Evolutionary conservation across 2,329 filamentous ascomycete genomes (phyloP).

Genomic region (Akanthomyces lecanii): DNA sequence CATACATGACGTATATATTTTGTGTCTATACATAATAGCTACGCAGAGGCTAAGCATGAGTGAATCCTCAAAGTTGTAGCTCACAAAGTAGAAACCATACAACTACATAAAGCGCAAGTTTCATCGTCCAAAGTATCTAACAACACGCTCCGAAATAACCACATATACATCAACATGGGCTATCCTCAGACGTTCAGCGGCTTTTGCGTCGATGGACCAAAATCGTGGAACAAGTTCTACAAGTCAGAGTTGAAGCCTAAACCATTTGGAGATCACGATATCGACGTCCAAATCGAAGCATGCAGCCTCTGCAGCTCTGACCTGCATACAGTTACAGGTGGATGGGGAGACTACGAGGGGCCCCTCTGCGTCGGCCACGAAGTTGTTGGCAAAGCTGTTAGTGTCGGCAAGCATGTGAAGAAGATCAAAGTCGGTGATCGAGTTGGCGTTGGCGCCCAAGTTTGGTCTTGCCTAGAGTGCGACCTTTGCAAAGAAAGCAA

Average conservation of each 20-base stretch:
- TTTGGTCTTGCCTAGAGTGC: conserved; percentile 52
- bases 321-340: conserved; percentile 54
- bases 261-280: conserved; percentile 31
- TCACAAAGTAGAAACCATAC: too few relatives aligned
- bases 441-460: conserved; percentile 60
- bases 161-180: conserved; percentile 2
- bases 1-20: too few relatives aligned
- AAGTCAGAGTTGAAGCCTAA: conserved; percentile 35
- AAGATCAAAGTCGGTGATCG: conserved; percentile 58
- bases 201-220: conserved; percentile 40
- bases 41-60: too few relatives aligned
- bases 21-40: too few relatives aligned
- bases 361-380: conserved; percentile 55
- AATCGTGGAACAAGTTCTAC: conserved; percentile 39
- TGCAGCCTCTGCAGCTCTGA: conserved; percentile 63
- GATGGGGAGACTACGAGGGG: conserved; percentile 48
- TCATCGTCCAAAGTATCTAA: neutral
- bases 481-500: conserved; percentile 43
- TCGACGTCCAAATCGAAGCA: conserved; percentile 66
- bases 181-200: conserved; percentile 42
- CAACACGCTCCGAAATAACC: neutral
- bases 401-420: conserved; percentile 42
- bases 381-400: conserved; percentile 52
- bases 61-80: too few relatives aligned
- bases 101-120: neutral